Base-by-base conservation (phyloP, 2,329 filamentous ascomycete genomes). In the Aspergillus sp. region DNA sequence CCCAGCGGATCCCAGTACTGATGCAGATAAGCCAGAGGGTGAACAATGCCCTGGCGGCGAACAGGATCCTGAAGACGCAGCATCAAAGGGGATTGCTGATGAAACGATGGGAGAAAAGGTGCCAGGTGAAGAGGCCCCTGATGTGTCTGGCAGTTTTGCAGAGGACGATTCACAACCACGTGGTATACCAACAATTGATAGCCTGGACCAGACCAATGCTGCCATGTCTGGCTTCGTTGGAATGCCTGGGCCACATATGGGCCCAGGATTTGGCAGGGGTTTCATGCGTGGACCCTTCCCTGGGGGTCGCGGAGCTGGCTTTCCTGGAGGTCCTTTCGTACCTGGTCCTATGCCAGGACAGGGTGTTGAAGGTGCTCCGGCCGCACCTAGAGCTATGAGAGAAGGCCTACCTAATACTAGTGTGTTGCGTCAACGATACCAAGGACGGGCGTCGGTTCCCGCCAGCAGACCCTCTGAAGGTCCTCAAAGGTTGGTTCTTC, bases 371-470 rank as follows among this genome's bases (percentile, higher is more conserved):
- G 80, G 80, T 71, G 93, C 93, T 23, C 93, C 93, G 23, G 95
- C 86, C 47, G 93, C 90, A 7, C 93, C 93, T 43, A 90, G 93
- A 70, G 93, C 93, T 15, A 95, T 97, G 88, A 81, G 91, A 53
- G 86, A 93, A 68, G 89, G 90, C 25, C 75, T 90, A 9, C 86
- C 88, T 45, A 94, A 94, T 66, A 90, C 85, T 49, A 88, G 86
- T 56, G 79, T 87, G 46, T 79, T 83, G 54, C 80, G 86, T 59
- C 69, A 77, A 65, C 84, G 65, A 44, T 60, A 63, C 43, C 60
- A 64, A 45, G 66, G 62, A 43, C 62, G 63, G 47, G 59, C 59
- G 35, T 46, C 58, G 4, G 43, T 56, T 22, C 45, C 59, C 5
- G 45, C 57, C 12, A 53, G 46, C 38, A 58, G 46, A 35, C 52